Evolutionary conservation across 768 basidiomycete genomes (phyloP).

Genomic region (Fomitopsis serialis): DNA sequence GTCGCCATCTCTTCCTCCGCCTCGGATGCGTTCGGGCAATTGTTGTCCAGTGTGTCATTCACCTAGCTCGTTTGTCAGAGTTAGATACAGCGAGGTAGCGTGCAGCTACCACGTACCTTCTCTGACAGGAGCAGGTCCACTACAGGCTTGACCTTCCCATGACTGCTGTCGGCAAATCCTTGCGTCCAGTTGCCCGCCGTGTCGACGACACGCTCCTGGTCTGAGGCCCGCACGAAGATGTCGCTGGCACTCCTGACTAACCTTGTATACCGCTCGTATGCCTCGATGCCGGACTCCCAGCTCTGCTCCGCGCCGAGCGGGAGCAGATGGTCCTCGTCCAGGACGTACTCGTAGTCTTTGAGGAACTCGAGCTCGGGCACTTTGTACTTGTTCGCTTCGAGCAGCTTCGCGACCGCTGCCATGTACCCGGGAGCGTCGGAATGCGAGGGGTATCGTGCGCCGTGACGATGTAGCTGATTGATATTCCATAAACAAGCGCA

Average conservation of each 20-base stretch:
- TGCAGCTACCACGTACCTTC: conserved; percentile 32
- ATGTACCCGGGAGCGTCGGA: conserved; percentile 38
- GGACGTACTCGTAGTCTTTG: conserved; percentile 47
- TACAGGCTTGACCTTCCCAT: conserved; percentile 36
- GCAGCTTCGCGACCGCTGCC: conserved; percentile 48
- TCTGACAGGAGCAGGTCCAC: conserved; percentile 56
- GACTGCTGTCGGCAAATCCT: conserved; percentile 56
- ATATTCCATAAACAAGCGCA: neutral
- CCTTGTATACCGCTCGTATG: conserved; percentile 48
- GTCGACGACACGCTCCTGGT: conserved; percentile 52
- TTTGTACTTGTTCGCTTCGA: conserved; percentile 37
- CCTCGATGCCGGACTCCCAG: conserved; percentile 44
- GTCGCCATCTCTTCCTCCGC: conserved; percentile 37
- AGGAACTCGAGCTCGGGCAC: conserved; percentile 52
- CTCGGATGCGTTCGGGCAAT: conserved; percentile 49
- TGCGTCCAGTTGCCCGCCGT: conserved; percentile 68
- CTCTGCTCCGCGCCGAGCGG: conserved; percentile 63
- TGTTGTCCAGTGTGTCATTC: conserved; percentile 67
- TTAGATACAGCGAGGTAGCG: neutral
- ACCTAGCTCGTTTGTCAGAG: conserved; percentile 5
- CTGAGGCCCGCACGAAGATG: conserved; percentile 50
- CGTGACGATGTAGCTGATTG: conserved; percentile 71
- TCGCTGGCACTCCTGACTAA: conserved; percentile 38
- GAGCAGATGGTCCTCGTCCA: conserved; percentile 55
- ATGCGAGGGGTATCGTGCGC: conserved; percentile 68